Base-by-base conservation (phyloP, 331 rosid genomes). In the Acacia concinna region DNA sequence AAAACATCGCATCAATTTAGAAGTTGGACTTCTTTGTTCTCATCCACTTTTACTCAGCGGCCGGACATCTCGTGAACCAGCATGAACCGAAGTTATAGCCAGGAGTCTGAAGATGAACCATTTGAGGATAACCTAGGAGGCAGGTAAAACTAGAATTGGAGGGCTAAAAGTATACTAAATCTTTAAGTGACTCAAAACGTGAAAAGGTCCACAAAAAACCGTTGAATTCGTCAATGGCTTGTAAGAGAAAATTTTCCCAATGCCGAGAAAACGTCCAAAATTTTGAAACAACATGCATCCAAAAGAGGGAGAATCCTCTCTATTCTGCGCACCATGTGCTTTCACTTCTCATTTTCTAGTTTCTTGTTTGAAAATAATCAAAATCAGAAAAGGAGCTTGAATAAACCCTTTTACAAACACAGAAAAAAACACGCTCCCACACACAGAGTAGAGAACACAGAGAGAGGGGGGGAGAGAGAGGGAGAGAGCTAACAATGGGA, bases 401-500 rank as follows among this genome's bases (percentile, higher is more conserved):
- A 20, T 49, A 28, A 12, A 5, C 44, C 60, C 35, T 20, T 72
- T 37, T 38, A 40, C 34, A 10, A 3, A 67, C 51, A 34, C n/a
- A 64, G 69, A 15, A 0, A 30, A 2, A 15, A 15, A 31, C 68
- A 18, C 20, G 23, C 47, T 37, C 44, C 8, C 51, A 8, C 15
- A 35, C 51, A 72, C 30, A 38, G 41, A 38, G 41, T 8, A 38
- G 11, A 38, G 11, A 38, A 8, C 41, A 30, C 11, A 21, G 6
- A 28, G 4, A 8, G 7, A 8, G 32, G n/a, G 12, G 11, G 5
- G 23, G 54, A 23, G 35, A 74, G 21, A 30, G 66, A 38, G 64
- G 23, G 64, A 30, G 57, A 25, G 79, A 52, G 78, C 97, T 89
- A 15, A 96, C 99, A 69, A 96, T 93, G 86, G 98, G 98, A 49